Evolutionary conservation across 257 asterid species (phyloP).

Genomic region (Solanum gandarillasii): DNA sequence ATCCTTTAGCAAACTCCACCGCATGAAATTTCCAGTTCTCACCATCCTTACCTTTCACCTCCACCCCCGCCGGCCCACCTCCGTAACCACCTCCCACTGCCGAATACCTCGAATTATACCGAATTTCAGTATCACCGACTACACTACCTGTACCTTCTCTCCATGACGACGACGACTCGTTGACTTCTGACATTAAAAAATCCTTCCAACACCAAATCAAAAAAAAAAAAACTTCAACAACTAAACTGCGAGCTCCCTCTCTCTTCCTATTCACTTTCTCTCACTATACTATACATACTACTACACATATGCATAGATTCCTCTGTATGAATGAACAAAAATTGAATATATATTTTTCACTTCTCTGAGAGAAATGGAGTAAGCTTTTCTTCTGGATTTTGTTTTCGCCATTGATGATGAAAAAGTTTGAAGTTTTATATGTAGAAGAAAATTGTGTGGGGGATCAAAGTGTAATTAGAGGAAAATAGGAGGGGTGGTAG

Average conservation of each 20-base stretch:
- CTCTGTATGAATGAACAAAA: not conserved
- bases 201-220: conserved; percentile 1
- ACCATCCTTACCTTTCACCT: conserved; percentile 3
- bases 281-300: not conserved
- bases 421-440: conserved; percentile 9
- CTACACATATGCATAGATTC: not conserved
- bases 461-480: conserved; percentile 15
- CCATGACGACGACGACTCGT: conserved; percentile 50
- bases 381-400: conserved; percentile 6
- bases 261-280: not conserved
- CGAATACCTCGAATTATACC: conserved; percentile 12
- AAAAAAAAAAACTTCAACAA: conserved; percentile 1
- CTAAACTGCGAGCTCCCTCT: conserved; percentile 13
- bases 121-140: conserved; percentile 11
- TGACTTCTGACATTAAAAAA: conserved; percentile 50
- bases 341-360: not conserved
- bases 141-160: conserved; percentile 9
- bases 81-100: conserved; percentile 1
- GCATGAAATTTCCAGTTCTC: conserved; percentile 57
- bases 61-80: conserved; percentile 6
- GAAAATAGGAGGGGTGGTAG: conserved; percentile 10
- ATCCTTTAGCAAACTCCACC: conserved; percentile 84
- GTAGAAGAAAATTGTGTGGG: conserved; percentile 9
- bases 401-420: conserved; percentile 26
- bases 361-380: not conserved